Evolutionary conservation across 352 stramenopile species (phyloP), one percentile per base, ranked within the genome.

Genomic region (Pythium grandisporangium): DNA sequence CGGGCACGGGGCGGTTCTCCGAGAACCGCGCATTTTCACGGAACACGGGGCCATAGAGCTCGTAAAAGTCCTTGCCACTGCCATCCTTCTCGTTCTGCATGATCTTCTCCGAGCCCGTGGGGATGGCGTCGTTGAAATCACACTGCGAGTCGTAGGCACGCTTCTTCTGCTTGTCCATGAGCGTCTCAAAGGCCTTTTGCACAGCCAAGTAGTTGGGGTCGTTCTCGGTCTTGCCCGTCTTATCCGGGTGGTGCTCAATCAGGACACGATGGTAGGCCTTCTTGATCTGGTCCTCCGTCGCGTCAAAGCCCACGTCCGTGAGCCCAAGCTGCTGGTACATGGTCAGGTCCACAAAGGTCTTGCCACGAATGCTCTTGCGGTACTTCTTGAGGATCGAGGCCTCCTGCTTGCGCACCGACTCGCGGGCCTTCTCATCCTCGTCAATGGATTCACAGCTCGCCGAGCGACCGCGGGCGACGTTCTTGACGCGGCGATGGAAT

Each of bases 181-280:
- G 63, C 37, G 78, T 91, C 20, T 65, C 45, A 43, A 89, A 91
- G 24, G 78, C 78, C 52, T 86, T 90, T 49, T 92, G 76, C 24
- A 90, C 81, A 1, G 81, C 81, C 45, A 94, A 44, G 46, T 91
- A 90, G 70, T 94, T 94, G 2, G 81, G 78, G 53, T 91, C 74
- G 54, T 94, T 92, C 61, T 94, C 78, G 20, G 80, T 88, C 63
- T 91, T 91, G 41, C 82, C 66, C 27, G 81, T 94, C 60, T 92
- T 90, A 60, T 90, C 74, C 14, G 81, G 75, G 61, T 91, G 81
- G 64, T 94, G 78, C 52, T 91, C 79, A 26, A 92, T 92, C 10
- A 94, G 55, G 36, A 91, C 81, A 45, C 79, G 79, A 53, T 90
- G 78, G 65, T 92, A 94, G 17, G 76, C 78, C 58, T 91, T 90